Evolutionary conservation across 805 yeast genomes (phyloP), one percentile per base, ranked within the genome.

Genomic region (Candida oleophila): DNA sequence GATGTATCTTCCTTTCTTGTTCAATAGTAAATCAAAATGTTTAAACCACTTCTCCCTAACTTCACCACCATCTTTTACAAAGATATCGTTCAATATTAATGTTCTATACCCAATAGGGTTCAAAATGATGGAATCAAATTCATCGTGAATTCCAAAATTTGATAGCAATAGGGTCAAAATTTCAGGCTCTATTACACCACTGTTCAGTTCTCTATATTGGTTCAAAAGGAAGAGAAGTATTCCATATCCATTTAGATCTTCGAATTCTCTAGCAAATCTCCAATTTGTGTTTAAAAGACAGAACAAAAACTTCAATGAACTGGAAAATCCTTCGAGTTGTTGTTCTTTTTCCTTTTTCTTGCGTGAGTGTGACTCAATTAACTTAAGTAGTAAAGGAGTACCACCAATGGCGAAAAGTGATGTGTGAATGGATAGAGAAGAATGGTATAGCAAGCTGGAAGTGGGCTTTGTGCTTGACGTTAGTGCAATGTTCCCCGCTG

Each of bases 171-270:
- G 11, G 5, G 5, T 8, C 12, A 39, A 22, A 14, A 39, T 28
- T 22, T 15, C 16, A 9, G 42, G 42, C n/a, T 78, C 51, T 4
- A 36, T 9, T 4, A 4, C 4, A n/a, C 39, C 39, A 14, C 65
- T 56, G 2, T 77, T 62, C 43, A 55, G 51, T 3, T 55, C 57
- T 50, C 68, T 71, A 55, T 80, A 81, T 22, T 74, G 65, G 36
- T 74, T 77, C 22, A 85, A 55, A 7, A 86, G 56, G 0, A 83
- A 74, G 0, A 78, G 74, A 1, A 86, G 57, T 2, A 83, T 71
- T 21, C 80, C 80, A 54, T 81, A 86, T 1, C 90, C 90, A 51
- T 76, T 77, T 2, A 70, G 66, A 15, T 74, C 68, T 52, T 83
- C 88, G 56, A 85, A 78, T 49, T 83, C 89, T 41, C 76, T 74